A percentile compares a stretch with the other conserved stretches of the same genome.
phyloP scores from a whole-genome alignment of 1,284 basidiomycete species.

The Ustilago lituana region DNA sequence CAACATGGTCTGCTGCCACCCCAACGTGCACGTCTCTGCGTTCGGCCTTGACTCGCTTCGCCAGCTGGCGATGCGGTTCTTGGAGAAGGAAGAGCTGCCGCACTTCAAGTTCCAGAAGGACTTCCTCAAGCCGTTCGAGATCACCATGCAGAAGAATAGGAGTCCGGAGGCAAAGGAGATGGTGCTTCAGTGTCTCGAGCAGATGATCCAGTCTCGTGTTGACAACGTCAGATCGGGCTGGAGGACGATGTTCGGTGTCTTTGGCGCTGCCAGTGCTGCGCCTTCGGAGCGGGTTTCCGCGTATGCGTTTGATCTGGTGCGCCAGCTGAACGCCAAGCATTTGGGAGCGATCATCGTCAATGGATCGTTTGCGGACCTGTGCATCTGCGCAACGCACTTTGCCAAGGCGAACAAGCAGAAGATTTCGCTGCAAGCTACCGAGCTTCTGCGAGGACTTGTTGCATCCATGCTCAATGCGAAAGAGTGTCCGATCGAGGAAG shows the following conservation, averaged over 20 bases:
- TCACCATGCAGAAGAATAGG: conserved; percentile 95
- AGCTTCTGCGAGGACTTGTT: conserved; percentile 85
- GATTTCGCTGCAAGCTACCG: conserved; percentile 93
- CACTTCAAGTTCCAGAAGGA: conserved; percentile 99
- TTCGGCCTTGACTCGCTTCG: conserved; percentile 98
- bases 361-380: conserved; percentile 94
- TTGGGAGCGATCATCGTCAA: conserved; percentile 89
- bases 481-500: conserved; percentile 52
- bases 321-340: conserved; percentile 87
- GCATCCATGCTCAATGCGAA: conserved; percentile 79
- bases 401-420: conserved; percentile 99
- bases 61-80: conserved; percentile 96
- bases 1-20: conserved; percentile 98
- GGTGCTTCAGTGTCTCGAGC: conserved; percentile 97
- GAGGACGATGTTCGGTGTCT: conserved; percentile 98
- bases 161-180: conserved; percentile 96
- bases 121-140: conserved; percentile 96
- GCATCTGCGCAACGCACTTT: conserved; percentile 97
- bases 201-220: conserved; percentile 96
- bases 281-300: conserved; percentile 90
- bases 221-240: conserved; percentile 97
- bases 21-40: conserved; percentile 94
- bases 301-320: conserved; percentile 96
- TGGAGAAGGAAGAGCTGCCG: conserved; percentile 97
- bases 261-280: conserved; percentile 94